Evolutionary conservation across 2,329 filamentous ascomycete genomes (phyloP), one percentile per base, ranked within the genome.

Genomic region (Huntiella bhutanensis): DNA sequence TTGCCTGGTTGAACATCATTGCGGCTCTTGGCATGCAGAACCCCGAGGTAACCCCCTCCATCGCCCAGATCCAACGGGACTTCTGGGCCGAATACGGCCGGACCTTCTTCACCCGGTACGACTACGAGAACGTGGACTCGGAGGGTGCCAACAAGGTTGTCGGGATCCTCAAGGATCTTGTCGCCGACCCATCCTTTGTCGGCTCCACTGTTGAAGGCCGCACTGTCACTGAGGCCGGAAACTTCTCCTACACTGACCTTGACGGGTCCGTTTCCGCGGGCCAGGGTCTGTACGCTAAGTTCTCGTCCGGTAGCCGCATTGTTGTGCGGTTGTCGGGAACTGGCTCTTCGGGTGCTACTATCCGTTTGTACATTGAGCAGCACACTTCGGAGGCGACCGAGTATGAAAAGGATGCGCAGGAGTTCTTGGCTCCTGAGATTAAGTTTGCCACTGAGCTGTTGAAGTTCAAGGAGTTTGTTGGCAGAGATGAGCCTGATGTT

Each of bases 221-320:
- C 60, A 93, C 85, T 58, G 85, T 95, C 38, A 68, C 77, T 43
- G 83, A 92, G 56, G 88, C 87, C 5, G 91, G 87, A 54, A 87
- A 98, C 72, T 98, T 98, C 64, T 85, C 84, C 32, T 98, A 98
- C 73, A 96, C 85, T 6, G 91, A 98, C 59, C 78, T 98, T n/a
- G 91, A 98, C 58, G 91, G 88, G 51, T 94, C 85, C 53, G 84
- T 96, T 46, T 82, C 85, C 58, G 84, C 86, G 60, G 92, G 95
- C 70, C 91, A 98, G 68, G 91, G 91, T 53, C 77, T 98, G 55
- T 98, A 83, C 60, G 82, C 87, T 61, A 82, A 83, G 63, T 96
- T 96, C 64, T 85, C 86, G 47, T 87, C 92, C 49, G 88, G 88
- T 52, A 94, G 84, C 67, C 82, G 91, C 54, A 88, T 96, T 51